Conservation (phyloP, 2,329 filamentous ascomycete genomes). For the Sporothrix brunneoviolacea region DNA sequence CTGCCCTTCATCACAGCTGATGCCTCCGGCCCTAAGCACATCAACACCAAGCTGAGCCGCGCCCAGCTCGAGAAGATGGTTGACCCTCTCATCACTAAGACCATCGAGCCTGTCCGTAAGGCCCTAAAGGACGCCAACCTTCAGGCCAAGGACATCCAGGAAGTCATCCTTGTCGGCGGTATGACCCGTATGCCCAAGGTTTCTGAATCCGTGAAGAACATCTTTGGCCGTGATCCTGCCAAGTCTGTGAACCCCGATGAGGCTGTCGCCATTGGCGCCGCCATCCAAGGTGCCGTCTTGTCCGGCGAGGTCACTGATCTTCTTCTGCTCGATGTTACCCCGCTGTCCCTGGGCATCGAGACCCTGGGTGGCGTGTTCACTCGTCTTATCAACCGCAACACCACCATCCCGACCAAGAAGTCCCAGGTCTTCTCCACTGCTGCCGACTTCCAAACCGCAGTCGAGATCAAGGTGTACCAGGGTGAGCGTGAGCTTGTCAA, state of each 20-base stretch:
- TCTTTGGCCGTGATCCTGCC: constrained; percentile 99
- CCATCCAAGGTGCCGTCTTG: constrained; percentile 93
- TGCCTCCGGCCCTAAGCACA: constrained; percentile 92
- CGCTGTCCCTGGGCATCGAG: constrained; percentile 96
- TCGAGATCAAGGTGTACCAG: constrained; percentile 98
- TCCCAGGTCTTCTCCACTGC: constrained; percentile 99
- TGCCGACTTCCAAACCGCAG: constrained; percentile 98
- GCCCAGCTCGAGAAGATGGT: constrained; percentile 98
- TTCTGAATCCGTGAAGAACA: constrained; percentile 98
- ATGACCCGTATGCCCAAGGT: constrained; percentile 99
- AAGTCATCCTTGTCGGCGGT: constrained; percentile 96
- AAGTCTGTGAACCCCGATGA: constrained; percentile 99
- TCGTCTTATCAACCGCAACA: constrained; percentile 98
- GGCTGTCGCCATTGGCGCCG: constrained; percentile 96
- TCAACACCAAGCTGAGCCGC: constrained; percentile 98
- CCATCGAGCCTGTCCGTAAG: constrained; percentile 94
- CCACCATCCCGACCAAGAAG: constrained; percentile 99
- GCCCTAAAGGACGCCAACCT: constrained; percentile 94
- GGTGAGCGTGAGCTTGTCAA: constrained; percentile 97
- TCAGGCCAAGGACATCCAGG: constrained; percentile 70
- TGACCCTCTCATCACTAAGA: constrained; percentile 97
- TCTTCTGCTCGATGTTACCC: constrained; percentile 90
- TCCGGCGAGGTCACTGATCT: constrained; percentile 98
- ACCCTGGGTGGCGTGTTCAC: constrained; percentile 99
- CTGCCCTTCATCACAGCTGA: constrained; percentile 98